These are phyloP conservation scores for Populus simonii DNA, from an alignment of 345 rosid genomes.

Conservation along the genomic window DNA sequence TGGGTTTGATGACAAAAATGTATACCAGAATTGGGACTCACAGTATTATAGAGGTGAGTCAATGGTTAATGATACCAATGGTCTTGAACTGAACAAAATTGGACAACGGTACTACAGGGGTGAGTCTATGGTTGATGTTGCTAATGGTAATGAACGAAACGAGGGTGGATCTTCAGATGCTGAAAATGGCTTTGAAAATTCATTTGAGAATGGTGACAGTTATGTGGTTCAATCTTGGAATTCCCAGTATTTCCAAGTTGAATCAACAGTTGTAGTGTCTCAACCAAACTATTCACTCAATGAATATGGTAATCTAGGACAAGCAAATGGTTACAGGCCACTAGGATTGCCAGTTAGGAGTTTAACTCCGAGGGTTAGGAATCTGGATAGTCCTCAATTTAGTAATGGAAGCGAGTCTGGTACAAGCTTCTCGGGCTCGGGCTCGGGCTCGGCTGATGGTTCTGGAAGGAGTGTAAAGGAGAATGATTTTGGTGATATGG, in stretches of 20 bases:
- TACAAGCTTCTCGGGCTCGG: constrained; percentile 18
- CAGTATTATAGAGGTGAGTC: constrained; percentile 15
- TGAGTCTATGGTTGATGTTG: neutral
- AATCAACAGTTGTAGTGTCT: constrained; percentile 56
- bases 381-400: constrained; percentile 17
- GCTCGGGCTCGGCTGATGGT: constrained; percentile 3
- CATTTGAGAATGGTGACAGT: constrained; percentile 27
- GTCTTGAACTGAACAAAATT: constrained; percentile 22
- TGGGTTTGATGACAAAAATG: constrained; percentile 39
- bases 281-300: constrained; percentile 41
- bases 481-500: constrained; percentile 30
- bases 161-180: constrained; percentile 15
- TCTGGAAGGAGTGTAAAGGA: constrained; percentile 22
- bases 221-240: constrained; percentile 51
- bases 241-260: constrained; percentile 53
- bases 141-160: neutral
- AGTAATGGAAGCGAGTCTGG: constrained; percentile 36
- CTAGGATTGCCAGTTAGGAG: constrained; percentile 84
- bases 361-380: constrained; percentile 40
- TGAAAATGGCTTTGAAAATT: constrained; percentile 26
- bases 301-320: constrained; percentile 22
- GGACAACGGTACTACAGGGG: neutral
- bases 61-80: neutral
- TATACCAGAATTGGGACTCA: constrained; percentile 12
- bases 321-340: constrained; percentile 33